A percentile compares a stretch with the other conserved stretches of the same genome.
phyloP scores from a whole-genome alignment of 306 rosid genomes.

The Hippophae gyantsensis region DNA sequence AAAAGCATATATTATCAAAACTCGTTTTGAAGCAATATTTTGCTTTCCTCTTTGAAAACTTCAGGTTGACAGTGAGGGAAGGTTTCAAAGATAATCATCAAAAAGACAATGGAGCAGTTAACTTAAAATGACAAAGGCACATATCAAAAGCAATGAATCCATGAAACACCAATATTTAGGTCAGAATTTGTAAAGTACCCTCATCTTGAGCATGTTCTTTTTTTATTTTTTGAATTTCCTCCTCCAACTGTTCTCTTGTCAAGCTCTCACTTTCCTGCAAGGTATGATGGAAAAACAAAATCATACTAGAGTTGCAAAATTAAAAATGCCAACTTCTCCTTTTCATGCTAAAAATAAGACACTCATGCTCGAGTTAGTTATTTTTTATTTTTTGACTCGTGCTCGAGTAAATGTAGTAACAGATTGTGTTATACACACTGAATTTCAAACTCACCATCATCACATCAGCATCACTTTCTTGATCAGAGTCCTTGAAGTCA shows the following conservation, averaged over 20 bases:
- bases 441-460: slow-evolving; percentile 63
- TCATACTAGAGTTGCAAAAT: neutral
- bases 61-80: too few relatives aligned
- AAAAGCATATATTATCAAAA: too few relatives aligned
- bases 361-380: neutral
- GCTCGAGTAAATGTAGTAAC: neutral
- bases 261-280: slow-evolving; percentile 68
- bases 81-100: too few relatives aligned
- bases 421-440: neutral
- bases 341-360: neutral
- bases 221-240: slow-evolving; percentile 76
- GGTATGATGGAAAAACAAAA: neutral
- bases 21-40: too few relatives aligned
- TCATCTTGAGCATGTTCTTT: slow-evolving; percentile 88
- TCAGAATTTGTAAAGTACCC: slow-evolving; percentile 35
- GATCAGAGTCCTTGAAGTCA: slow-evolving; percentile 57
- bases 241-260: slow-evolving; percentile 66
- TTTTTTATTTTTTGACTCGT: neutral
- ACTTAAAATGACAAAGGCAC: neutral
- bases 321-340: neutral
- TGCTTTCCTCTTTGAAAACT: too few relatives aligned
- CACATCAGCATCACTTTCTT: slow-evolving; percentile 67
- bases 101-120: neutral
- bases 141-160: neutral
- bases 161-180: neutral